A percentile compares a stretch with the other conserved stretches of the same genome.
These are phyloP conservation scores for Cydonia oblonga DNA, from an alignment of 331 rosid species.

Conservation along the genomic window DNA sequence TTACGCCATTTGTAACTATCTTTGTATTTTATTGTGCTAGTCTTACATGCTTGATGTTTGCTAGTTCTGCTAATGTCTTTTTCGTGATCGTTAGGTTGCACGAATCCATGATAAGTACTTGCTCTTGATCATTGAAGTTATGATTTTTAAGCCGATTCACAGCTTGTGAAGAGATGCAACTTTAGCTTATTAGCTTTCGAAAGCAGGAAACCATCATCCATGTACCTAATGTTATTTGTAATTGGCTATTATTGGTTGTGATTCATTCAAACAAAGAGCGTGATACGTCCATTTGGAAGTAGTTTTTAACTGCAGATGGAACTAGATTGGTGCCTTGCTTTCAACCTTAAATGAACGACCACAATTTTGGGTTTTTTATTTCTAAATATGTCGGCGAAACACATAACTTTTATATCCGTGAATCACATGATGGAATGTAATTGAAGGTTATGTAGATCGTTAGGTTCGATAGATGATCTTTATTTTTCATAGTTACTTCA, in stretches of 20 bases:
- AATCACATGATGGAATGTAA: background rate
- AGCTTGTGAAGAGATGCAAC: background rate
- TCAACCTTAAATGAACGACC: background rate
- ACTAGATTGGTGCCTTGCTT: background rate
- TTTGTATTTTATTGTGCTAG: background rate
- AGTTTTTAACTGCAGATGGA: background rate
- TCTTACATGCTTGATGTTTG: background rate
- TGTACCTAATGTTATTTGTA: background rate
- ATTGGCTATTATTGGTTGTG: background rate
- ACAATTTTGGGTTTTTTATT: background rate
- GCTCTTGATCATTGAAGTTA: background rate
- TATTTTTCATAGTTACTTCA: background rate
- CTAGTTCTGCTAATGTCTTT: background rate
- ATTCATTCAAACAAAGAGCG: background rate
- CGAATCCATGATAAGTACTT: background rate
- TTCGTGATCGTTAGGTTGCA: background rate
- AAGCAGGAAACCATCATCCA: background rate
- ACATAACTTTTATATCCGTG: background rate
- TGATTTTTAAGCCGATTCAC: background rate
- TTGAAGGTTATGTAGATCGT: too few species aligned
- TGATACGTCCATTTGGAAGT: background rate
- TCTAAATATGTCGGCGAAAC: background rate
- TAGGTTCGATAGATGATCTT: too few species aligned
- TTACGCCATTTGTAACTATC: background rate
- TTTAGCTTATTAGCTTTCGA: background rate